phyloP scores from a whole-genome alignment of 1,284 basidiomycete species.

The Trametes pubescens region DNA sequence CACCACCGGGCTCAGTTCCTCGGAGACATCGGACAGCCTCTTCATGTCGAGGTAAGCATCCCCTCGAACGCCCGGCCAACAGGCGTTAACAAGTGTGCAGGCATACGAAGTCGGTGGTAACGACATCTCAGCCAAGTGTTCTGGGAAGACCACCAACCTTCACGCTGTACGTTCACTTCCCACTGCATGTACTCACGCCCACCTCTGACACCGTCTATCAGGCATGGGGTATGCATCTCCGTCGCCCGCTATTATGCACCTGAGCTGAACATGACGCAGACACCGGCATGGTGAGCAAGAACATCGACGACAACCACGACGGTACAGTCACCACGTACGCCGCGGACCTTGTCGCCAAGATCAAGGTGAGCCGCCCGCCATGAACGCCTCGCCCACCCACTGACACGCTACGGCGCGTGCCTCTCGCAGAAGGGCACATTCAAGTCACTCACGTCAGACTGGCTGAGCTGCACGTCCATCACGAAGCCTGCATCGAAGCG shows the following conservation, averaged over 20 bases:
- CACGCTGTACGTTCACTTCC: conserved; percentile 49
- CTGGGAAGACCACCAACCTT: conserved; percentile 51
- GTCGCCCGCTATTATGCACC: conserved; percentile 10
- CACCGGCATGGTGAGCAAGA: conserved; percentile 55
- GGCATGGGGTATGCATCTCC: conserved; percentile 27
- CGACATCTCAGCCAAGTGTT: conserved; percentile 41
- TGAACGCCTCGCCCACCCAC: too few relatives aligned
- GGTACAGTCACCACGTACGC: conserved; percentile 49
- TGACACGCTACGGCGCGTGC: not conserved
- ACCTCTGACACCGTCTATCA: not conserved
- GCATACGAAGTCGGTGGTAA: conserved; percentile 41
- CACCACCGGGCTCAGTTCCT: conserved; percentile 47
- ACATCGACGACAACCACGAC: conserved; percentile 50
- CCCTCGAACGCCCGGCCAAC: conserved; percentile 8
- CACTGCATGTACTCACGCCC: not conserved
- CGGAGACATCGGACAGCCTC: conserved; percentile 26
- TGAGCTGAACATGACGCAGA: conserved; percentile 41
- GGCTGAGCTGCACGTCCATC: conserved; percentile 57
- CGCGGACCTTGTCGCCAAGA: conserved; percentile 49
- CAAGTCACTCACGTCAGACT: conserved; percentile 47
- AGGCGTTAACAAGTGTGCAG: not conserved
- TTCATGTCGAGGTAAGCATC: conserved; percentile 33
- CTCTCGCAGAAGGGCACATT: conserved; percentile 49
- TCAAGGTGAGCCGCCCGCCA: conserved; percentile 35
- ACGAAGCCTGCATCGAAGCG: conserved; percentile 44